Evolutionary conservation across 2,329 filamentous ascomycete genomes (phyloP).

Genomic region (Fusarium abutilonis): DNA sequence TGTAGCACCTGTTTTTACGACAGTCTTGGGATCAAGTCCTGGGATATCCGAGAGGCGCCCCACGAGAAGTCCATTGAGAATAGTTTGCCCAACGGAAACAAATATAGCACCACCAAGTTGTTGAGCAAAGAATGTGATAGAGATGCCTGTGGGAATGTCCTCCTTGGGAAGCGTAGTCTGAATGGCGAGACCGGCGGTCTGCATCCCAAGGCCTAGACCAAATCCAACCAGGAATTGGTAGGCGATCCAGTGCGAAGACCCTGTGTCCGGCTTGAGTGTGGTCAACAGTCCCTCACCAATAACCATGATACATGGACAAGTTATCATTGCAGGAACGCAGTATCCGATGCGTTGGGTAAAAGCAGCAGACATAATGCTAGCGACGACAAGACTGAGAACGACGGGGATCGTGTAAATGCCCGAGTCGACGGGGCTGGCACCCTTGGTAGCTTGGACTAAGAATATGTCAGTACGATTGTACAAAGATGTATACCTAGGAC

Average conservation of each 20-base stretch:
- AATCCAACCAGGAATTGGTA: constrained; percentile 69
- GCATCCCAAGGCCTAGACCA: constrained; percentile 68
- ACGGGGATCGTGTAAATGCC: constrained; percentile 67
- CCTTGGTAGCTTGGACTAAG: constrained; percentile 65
- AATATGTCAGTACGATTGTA: constrained; percentile 28
- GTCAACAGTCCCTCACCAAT: constrained; percentile 67
- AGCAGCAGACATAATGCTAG: constrained; percentile 59
- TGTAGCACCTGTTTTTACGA: constrained; percentile 65
- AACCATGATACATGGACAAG: constrained; percentile 60
- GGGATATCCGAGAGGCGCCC: constrained; percentile 53
- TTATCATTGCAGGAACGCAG: constrained; percentile 67
- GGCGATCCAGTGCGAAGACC: constrained; percentile 65
- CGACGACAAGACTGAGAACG: constrained; percentile 64
- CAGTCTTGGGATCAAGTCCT: constrained; percentile 53
- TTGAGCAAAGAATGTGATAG: constrained; percentile 67
- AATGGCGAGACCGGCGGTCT: constrained; percentile 65
- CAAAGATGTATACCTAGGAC: background rate
- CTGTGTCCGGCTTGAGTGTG: constrained; percentile 60
- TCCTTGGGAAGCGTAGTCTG: constrained; percentile 63
- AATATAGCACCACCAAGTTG: constrained; percentile 68
- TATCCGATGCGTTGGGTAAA: constrained; percentile 66
- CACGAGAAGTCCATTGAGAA: constrained; percentile 60
- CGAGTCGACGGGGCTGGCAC: constrained; percentile 62
- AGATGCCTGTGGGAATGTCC: constrained; percentile 65
- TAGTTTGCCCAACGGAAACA: constrained; percentile 65